Percentiles rank a stretch among this genome's conserved stretches.
These are phyloP conservation scores for Chrysoporthe deuterocubensis DNA, from an alignment of 2,329 filamentous ascomycete species.

Conservation along the genomic window DNA sequence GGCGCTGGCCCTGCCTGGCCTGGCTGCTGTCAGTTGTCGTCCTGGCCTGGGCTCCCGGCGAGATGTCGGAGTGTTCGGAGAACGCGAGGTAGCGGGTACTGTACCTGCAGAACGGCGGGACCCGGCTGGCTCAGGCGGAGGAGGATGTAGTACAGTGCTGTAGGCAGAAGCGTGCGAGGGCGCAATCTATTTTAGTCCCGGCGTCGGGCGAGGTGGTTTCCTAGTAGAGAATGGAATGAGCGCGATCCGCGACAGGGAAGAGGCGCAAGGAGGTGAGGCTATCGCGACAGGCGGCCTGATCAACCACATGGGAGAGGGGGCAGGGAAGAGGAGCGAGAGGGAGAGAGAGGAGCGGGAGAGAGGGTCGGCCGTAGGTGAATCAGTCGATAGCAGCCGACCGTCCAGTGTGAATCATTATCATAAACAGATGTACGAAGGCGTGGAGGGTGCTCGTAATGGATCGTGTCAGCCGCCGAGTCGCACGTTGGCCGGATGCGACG, in stretches of 20 bases:
- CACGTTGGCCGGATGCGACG: slow-evolving; percentile 12
- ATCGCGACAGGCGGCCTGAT: not conserved
- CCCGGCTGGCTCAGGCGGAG: not conserved
- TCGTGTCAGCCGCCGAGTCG: not conserved
- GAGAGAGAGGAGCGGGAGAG: not conserved
- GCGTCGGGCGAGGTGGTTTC: not conserved
- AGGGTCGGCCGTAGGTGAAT: not conserved
- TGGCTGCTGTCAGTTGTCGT: not conserved
- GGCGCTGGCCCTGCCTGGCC: too few relatives aligned
- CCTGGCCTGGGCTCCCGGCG: not conserved
- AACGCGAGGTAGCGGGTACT: not conserved
- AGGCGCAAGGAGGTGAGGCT: not conserved
- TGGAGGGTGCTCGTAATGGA: not conserved
- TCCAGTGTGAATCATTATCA: not conserved
- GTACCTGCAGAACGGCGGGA: slow-evolving; percentile 5
- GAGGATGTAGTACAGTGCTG: not conserved
- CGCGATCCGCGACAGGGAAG: not conserved
- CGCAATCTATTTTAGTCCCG: not conserved
- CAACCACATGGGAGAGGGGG: not conserved
- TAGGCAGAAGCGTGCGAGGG: not conserved
- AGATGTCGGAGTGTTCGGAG: not conserved
- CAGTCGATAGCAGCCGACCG: not conserved
- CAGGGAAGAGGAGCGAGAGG: too few relatives aligned
- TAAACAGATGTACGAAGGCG: not conserved
- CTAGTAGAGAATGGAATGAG: not conserved